Evolutionary conservation across 441 rosid genomes (phyloP).

Genomic region (Heliophila coronopifolia): DNA sequence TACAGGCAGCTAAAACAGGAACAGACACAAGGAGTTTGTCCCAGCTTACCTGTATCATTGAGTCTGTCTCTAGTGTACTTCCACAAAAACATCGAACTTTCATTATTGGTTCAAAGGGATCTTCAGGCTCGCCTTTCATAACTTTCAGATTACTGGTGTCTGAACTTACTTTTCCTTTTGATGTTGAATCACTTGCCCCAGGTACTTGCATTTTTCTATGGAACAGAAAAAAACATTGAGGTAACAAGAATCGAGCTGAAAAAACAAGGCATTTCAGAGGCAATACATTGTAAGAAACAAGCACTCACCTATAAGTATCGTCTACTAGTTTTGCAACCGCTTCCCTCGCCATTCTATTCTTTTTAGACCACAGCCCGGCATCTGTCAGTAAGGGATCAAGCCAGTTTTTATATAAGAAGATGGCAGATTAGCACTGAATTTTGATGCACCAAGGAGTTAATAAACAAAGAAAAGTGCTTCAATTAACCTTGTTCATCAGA

Average conservation of each 20-base stretch:
- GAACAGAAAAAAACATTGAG: constrained; percentile 11
- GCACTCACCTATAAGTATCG: constrained; percentile 70
- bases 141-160: constrained; percentile 54
- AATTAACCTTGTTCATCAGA: constrained; percentile 69
- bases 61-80: constrained; percentile 57
- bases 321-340: constrained; percentile 84
- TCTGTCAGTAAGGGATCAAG: constrained; percentile 22
- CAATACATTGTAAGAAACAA: background rate
- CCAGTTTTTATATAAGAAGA: constrained; percentile 12
- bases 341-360: constrained; percentile 60
- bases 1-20: background rate
- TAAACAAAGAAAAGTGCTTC: background rate
- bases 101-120: constrained; percentile 40
- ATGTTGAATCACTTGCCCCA: constrained; percentile 83
- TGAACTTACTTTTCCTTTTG: constrained; percentile 65
- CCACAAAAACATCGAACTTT: constrained; percentile 96
- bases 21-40: background rate
- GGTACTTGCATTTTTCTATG: constrained; percentile 88
- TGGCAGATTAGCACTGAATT: background rate
- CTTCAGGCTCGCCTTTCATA: constrained; percentile 67
- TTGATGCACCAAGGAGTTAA: background rate
- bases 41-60: constrained; percentile 62
- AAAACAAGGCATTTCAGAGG: background rate
- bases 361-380: constrained; percentile 71
- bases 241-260: background rate